phyloP scores from a whole-genome alignment of 2,329 filamentous ascomycete species.

The Colletotrichum eleusines region DNA sequence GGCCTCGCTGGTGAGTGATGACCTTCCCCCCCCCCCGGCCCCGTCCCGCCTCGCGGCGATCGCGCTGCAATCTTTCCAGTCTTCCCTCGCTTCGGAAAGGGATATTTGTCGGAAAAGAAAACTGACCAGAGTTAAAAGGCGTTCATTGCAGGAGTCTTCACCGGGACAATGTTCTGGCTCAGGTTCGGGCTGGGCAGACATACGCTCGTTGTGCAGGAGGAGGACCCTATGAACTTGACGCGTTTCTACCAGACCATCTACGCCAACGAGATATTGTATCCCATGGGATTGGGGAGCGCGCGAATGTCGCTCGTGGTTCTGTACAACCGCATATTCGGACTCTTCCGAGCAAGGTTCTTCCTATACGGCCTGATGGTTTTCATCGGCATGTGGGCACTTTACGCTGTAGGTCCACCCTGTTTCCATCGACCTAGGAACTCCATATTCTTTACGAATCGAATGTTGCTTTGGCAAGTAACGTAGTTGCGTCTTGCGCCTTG shows the following conservation, averaged over 20 bases:
- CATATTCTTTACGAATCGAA: too few relatives aligned
- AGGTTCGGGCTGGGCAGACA: slow-evolving; percentile 33
- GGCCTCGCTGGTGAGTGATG: slow-evolving; percentile 18
- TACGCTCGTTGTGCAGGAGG: slow-evolving; percentile 23
- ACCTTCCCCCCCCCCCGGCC: too few relatives aligned
- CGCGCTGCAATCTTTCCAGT: background rate
- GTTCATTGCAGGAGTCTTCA: slow-evolving; percentile 25
- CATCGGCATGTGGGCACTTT: slow-evolving; percentile 29
- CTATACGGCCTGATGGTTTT: slow-evolving; percentile 29
- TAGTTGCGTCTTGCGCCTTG: too few relatives aligned
- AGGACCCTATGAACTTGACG: slow-evolving; percentile 27
- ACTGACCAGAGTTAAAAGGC: slow-evolving; percentile 3
- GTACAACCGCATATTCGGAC: slow-evolving; percentile 35
- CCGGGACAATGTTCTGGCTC: slow-evolving; percentile 36
- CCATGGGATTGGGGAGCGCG: slow-evolving; percentile 17
- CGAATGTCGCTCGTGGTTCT: slow-evolving; percentile 31
- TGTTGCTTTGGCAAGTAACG: too few relatives aligned
- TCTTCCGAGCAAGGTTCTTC: slow-evolving; percentile 30
- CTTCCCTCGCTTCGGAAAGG: too few relatives aligned
- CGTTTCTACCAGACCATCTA: slow-evolving; percentile 36
- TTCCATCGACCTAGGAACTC: too few relatives aligned
- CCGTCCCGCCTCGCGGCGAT: too few relatives aligned
- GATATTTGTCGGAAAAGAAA: background rate
- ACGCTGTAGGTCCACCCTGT: slow-evolving; percentile 4
- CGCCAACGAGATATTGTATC: slow-evolving; percentile 36